A percentile compares a stretch with the other conserved stretches of the same genome.
Evolutionary conservation across 2,329 filamentous ascomycete species (phyloP).

Genomic region (Colletotrichum simmondsii): DNA sequence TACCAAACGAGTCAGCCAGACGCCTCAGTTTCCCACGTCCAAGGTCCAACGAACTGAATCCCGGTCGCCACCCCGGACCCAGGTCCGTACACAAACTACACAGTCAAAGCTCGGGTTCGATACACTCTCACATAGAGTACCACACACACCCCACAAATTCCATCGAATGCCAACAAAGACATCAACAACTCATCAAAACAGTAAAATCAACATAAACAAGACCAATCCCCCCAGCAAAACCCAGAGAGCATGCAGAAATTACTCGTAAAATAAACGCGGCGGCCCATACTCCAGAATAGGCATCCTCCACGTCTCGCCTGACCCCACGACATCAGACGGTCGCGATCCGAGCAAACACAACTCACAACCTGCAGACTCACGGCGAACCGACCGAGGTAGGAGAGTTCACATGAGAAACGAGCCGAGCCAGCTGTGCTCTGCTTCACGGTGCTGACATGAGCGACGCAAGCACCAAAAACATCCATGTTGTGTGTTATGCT

Average conservation of each 20-base stretch:
- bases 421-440: neutral
- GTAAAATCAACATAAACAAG: neutral
- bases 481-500: neutral
- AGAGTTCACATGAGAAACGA: constrained; percentile 24
- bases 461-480: neutral
- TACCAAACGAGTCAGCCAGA: constrained; percentile 22
- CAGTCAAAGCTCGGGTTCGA: neutral
- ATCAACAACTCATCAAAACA: neutral
- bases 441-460: neutral
- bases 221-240: neutral
- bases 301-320: neutral
- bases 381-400: constrained; percentile 10
- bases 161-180: neutral
- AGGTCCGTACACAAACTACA: neutral
- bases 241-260: neutral
- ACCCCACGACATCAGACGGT: constrained; percentile 17
- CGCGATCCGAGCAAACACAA: neutral
- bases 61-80: neutral
- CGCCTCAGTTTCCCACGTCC: neutral
- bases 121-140: neutral
- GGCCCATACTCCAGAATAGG: neutral
- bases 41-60: neutral
- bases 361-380: neutral
- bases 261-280: neutral
- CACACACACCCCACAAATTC: neutral